These are phyloP conservation scores for Chaetomium globosum DNA, from an alignment of 2,329 filamentous ascomycete species.

Conservation along the genomic window DNA sequence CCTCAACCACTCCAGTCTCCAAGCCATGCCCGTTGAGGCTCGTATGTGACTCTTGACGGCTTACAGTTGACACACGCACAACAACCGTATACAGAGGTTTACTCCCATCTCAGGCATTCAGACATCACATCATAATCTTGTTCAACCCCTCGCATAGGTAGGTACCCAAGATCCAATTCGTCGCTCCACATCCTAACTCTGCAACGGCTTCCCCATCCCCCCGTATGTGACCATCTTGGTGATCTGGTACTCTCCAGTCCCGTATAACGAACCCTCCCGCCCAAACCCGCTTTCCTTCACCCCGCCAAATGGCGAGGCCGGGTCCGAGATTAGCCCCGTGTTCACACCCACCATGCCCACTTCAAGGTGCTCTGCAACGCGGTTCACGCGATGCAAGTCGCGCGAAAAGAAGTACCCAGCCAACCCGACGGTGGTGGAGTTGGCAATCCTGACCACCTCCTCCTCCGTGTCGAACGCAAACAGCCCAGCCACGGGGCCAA, in stretches of 20 bases:
- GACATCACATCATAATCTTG: not conserved
- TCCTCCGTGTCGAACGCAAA: conserved; percentile 88
- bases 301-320: conserved; percentile 69
- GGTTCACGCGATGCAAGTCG: conserved; percentile 60
- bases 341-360: conserved; percentile 89
- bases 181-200: conserved; percentile 39
- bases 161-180: not conserved
- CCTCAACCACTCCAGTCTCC: too few species aligned
- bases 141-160: not conserved
- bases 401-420: conserved; percentile 90
- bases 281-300: conserved; percentile 83
- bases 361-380: conserved; percentile 71
- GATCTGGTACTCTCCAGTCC: conserved; percentile 73
- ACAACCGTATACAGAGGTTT: too few species aligned
- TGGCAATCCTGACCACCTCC: conserved; percentile 83
- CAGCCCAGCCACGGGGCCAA: conserved; percentile 87
- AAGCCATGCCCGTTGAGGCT: too few species aligned
- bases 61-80: too few species aligned
- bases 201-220: conserved; percentile 59
- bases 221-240: conserved; percentile 69
- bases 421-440: conserved; percentile 79
- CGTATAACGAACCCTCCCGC: conserved; percentile 75
- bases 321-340: conserved; percentile 67
- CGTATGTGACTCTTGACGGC: too few species aligned
- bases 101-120: not conserved